Conservation (phyloP, 495 filamentous ascomycete species). For the Aspergillus biplanus region DNA sequence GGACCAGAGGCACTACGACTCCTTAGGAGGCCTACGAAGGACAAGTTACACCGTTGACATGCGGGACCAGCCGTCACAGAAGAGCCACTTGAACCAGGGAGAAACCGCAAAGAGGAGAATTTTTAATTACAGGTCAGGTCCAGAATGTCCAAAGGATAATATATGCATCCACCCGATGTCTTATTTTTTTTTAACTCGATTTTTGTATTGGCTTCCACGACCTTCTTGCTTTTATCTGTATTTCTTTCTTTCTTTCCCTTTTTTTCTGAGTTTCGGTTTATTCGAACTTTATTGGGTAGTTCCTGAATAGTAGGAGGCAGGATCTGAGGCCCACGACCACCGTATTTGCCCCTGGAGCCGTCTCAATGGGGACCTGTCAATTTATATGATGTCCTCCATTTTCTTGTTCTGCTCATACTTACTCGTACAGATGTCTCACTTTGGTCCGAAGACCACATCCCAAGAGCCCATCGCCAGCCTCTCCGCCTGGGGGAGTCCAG, state of each 20-base stretch:
- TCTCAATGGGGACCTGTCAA: background rate
- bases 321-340: too few species aligned
- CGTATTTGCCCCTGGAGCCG: background rate
- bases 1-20: background rate
- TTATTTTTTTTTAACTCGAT: constrained; percentile 1
- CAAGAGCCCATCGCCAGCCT: background rate
- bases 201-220: background rate
- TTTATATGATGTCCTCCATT: background rate
- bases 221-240: background rate
- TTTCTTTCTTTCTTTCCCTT: background rate
- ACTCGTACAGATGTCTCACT: constrained; percentile 1
- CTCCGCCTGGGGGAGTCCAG: constrained; percentile 6
- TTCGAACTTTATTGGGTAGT: too few species aligned
- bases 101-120: constrained; percentile 11
- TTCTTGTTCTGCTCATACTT: constrained; percentile 10
- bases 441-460: background rate
- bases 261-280: background rate
- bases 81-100: constrained; percentile 18
- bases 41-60: constrained; percentile 30
- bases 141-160: constrained; percentile 19
- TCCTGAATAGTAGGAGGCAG: background rate
- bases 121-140: constrained; percentile 26
- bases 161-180: constrained; percentile 24
- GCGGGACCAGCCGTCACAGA: constrained; percentile 24
- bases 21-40: constrained; percentile 9